Conservation (phyloP, 768 basidiomycete species). For the Boletus pseudo-olivaceus region DNA sequence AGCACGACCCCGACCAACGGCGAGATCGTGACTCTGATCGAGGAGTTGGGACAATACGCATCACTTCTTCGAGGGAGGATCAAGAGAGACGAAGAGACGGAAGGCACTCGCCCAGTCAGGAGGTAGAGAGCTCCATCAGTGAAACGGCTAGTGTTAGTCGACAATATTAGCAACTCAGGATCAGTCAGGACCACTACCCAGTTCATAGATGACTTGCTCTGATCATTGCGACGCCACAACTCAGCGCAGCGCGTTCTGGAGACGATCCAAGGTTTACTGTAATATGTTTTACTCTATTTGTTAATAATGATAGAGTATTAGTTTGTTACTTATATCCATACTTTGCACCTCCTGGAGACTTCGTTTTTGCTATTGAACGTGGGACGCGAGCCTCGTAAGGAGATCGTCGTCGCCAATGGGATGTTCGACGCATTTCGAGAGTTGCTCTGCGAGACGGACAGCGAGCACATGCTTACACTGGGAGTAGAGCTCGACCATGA, state of each 20-base stretch:
- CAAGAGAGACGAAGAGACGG: slow-evolving; percentile 30
- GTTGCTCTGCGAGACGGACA: slow-evolving; percentile 51
- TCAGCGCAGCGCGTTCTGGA: slow-evolving; percentile 7
- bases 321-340: slow-evolving; percentile 13
- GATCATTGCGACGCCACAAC: slow-evolving; percentile 1
- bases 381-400: slow-evolving; percentile 27
- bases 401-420: slow-evolving; percentile 47
- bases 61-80: slow-evolving; percentile 57
- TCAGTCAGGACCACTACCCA: no score
- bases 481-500: slow-evolving; percentile 2
- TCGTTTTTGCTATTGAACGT: slow-evolving; percentile 9
- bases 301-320: slow-evolving; percentile 23
- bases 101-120: not conserved
- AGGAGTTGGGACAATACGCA: slow-evolving; percentile 57
- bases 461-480: slow-evolving; percentile 85
- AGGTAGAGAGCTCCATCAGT: slow-evolving; percentile 7
- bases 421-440: slow-evolving; percentile 51
- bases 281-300: slow-evolving; percentile 27
- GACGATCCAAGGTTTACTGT: not conserved
- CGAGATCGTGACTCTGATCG: slow-evolving; percentile 46
- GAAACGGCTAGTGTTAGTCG: no score
- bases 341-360: slow-evolving; percentile 1
- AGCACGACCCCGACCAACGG: slow-evolving; percentile 20
- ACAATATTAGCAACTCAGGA: no score
- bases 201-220: not conserved